These are phyloP conservation scores for Phoenix dactylifera DNA, from an alignment of 176 grass and related monocot species.

Conservation along the genomic window DNA sequence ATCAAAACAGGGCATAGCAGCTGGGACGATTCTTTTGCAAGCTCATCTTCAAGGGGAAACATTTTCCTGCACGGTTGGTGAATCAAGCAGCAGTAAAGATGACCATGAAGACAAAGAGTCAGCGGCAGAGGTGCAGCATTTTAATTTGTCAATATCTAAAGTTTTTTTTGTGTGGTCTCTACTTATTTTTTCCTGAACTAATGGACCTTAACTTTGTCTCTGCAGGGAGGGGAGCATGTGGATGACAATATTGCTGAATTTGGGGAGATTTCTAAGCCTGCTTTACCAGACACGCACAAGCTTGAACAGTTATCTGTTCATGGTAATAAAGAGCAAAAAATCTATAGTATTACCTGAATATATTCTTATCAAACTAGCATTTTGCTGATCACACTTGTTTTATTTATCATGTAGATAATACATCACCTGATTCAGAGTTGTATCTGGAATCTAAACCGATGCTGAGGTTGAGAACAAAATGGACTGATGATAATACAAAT, in stretches of 20 bases:
- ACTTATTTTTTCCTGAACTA: no score
- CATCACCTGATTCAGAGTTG: no score
- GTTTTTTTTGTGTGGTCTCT: no score
- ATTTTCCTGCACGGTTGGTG: constrained; percentile 11
- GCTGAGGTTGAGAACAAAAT: constrained; percentile 28
- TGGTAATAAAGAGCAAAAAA: constrained; percentile 29
- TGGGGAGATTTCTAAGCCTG: background rate
- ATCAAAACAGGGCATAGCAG: constrained; percentile 23
- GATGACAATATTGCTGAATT: constrained; percentile 10
- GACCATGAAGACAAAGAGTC: background rate
- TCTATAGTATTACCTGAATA: constrained; percentile 6
- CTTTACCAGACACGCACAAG: constrained; percentile 23
- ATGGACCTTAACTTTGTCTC: background rate
- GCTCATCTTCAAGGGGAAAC: constrained; percentile 7
- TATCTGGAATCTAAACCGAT: constrained; percentile 25
- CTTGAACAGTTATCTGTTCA: constrained; percentile 30
- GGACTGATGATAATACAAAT: constrained; percentile 12
- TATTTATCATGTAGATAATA: constrained; percentile 14
- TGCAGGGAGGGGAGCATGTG: constrained; percentile 39
- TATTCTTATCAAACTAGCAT: background rate
- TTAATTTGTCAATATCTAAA: background rate
- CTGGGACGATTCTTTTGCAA: constrained; percentile 25
- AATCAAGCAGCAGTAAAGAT: constrained; percentile 19
- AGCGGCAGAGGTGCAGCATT: constrained; percentile 25
- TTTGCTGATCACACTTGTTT: no score